Conservation (phyloP, 139 green algal species). For the Chlorella sp. region DNA sequence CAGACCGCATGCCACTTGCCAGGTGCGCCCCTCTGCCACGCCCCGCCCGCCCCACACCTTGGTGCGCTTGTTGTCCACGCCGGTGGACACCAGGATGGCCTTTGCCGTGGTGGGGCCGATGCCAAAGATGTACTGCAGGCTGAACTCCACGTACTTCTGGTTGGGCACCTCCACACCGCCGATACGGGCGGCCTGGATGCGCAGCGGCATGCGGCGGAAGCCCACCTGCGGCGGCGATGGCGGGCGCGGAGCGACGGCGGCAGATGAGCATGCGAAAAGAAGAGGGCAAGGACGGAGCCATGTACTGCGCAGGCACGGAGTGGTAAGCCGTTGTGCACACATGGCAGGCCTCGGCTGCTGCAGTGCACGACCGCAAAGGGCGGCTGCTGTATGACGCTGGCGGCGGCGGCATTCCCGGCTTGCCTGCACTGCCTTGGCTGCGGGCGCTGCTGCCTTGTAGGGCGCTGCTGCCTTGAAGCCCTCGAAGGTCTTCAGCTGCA, state of each 20-base stretch:
- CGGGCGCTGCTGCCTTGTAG: constrained; percentile 8
- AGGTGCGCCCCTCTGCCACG: background rate
- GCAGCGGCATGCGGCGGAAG: constrained; percentile 61
- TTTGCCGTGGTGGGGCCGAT: constrained; percentile 94
- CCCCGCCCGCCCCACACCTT: background rate
- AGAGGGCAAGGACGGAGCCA: background rate
- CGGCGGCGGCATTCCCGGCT: too few species aligned
- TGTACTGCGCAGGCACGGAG: background rate
- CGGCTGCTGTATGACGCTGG: background rate
- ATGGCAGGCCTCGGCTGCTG: background rate
- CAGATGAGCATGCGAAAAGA: background rate
- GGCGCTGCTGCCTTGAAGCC: constrained; percentile 46
- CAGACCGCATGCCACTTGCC: background rate
- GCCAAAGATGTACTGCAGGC: constrained; percentile 97
- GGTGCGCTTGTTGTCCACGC: constrained; percentile 97
- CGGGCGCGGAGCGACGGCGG: background rate
- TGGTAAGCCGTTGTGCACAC: background rate
- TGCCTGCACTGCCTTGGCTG: constrained; percentile 24
- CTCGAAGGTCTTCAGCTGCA: constrained; percentile 51
- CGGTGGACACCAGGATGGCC: constrained; percentile 85
- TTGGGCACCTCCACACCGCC: constrained; percentile 99
- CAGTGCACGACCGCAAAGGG: background rate
- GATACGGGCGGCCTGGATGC: constrained; percentile 89
- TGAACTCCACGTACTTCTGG: constrained; percentile 94
- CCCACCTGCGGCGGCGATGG: background rate